Evolutionary conservation across 352 stramenopile species (phyloP).

Genomic region (Saprolegnia diclina): DNA sequence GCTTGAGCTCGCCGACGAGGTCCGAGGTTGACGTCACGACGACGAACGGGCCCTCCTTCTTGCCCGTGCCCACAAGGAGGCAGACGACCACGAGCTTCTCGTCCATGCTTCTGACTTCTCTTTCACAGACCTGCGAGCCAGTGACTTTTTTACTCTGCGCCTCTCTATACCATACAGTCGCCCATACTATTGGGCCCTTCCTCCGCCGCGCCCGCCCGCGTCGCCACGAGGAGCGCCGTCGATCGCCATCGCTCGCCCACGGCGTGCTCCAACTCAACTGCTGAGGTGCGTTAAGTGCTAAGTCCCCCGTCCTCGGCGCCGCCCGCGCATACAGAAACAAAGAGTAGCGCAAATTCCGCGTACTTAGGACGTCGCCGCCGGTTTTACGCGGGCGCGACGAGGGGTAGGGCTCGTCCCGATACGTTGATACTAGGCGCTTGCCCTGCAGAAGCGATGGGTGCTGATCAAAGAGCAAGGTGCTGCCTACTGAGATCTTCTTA

Average conservation of each 20-base stretch:
- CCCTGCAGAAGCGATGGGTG: no score
- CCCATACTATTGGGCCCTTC: background rate
- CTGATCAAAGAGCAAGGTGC: no score
- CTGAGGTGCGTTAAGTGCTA: background rate
- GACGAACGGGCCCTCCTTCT: conserved; percentile 23
- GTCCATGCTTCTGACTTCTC: conserved; percentile 9
- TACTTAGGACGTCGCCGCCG: background rate
- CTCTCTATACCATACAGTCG: background rate
- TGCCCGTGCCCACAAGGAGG: conserved; percentile 18
- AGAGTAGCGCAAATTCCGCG: background rate
- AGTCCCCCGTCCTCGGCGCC: background rate
- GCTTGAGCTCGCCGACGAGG: conserved; percentile 20
- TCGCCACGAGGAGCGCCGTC: background rate
- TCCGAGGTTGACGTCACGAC: background rate
- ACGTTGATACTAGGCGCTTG: no score
- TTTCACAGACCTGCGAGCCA: background rate
- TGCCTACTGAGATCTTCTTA: no score
- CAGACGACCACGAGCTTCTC: conserved; percentile 19
- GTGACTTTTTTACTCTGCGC: background rate
- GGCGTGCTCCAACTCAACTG: background rate
- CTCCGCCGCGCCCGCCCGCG: background rate
- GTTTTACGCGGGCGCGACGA: background rate
- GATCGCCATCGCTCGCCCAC: background rate
- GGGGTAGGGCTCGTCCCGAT: background rate
- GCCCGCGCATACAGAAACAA: background rate